Base-by-base conservation (phyloP, 306 rosid genomes). In the Rosa multiflora region DNA sequence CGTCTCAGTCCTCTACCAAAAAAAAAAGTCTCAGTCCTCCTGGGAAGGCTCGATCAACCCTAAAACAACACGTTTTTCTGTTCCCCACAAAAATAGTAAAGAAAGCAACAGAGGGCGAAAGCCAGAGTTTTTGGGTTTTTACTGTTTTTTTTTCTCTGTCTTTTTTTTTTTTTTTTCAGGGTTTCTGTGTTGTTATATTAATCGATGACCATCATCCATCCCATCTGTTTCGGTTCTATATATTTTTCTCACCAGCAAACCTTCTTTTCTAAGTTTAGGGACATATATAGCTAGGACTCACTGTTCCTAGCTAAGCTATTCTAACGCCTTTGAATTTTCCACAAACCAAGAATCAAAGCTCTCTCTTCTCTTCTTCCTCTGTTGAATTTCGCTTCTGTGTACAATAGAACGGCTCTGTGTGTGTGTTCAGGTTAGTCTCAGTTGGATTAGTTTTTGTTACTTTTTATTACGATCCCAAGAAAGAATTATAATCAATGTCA, bases 51-150 rank as follows among this genome's bases (percentile, higher is more conserved):
- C 29, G 61, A 70, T 72, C 63, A 39, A 73, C 67, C 81, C 70
- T 15, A 66, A 61, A 58, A 69, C 1, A 52, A 55, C 88, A 83
- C 91, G 86, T 85, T 53, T 47, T 4, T 18, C 23, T n/a, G 53
- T 35, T 55, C 61, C 49, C 58, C 55, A 2, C 73, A 68, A 43
- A 32, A 6, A 32, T 46, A 20, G 64, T 29, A 29, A 73, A 17
- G 12, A 72, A 51, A 35, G 15, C 73, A 52, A 73, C 69, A 32
- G 10, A 73, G 11, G 9, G 14, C 3, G 6, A 55, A 9, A 53
- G 8, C n/a, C n/a, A 51, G 8, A 51, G 32, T 2, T 23, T 10
- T 59, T n/a, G 37, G 37, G 37, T 32, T 32, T 59, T 8, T 4
- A 23, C 8, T 26, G 29, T 26, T 26, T 26, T 26, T 21, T 21